Conservation (phyloP, 257 asterid species). For the Plantago major region DNA sequence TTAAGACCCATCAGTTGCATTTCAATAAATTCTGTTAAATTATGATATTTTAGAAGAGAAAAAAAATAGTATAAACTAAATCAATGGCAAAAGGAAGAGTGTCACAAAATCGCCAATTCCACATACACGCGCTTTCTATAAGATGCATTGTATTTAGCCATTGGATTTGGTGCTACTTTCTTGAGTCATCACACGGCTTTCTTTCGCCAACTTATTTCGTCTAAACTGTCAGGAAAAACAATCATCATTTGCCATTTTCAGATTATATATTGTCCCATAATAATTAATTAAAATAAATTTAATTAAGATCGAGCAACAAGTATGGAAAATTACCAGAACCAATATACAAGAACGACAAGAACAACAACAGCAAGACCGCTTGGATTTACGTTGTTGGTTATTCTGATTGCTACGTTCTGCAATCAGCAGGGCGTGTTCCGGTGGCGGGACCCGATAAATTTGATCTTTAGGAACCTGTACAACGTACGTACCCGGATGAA, state of each 20-base stretch:
- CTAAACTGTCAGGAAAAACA: constrained; percentile 5
- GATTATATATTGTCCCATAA: not conserved
- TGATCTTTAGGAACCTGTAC: constrained; percentile 44
- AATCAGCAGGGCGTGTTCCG: constrained; percentile 26
- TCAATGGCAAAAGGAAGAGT: too few relatives aligned
- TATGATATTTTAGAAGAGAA: too few relatives aligned
- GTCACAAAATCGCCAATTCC: too few relatives aligned
- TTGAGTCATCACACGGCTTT: not conserved
- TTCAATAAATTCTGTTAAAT: too few relatives aligned
- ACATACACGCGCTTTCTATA: too few relatives aligned
- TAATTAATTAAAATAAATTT: not conserved
- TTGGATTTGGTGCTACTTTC: not conserved
- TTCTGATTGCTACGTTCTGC: constrained; percentile 12
- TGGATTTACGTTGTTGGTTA: not conserved
- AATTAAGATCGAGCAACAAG: too few relatives aligned
- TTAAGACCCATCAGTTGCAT: too few relatives aligned
- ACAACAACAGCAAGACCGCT: constrained; percentile 14
- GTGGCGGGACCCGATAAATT: constrained; percentile 39
- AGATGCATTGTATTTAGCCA: too few relatives aligned
- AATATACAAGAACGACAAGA: constrained; percentile 19
- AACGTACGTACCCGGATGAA: constrained; percentile 27
- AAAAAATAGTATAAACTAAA: too few relatives aligned
- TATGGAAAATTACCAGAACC: constrained; percentile 13
- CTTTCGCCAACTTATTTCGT: constrained; percentile 8
- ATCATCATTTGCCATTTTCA: not conserved